phyloP scores from a whole-genome alignment of 2,329 filamentous ascomycete species.

The Purpureocillium lavendulum region DNA sequence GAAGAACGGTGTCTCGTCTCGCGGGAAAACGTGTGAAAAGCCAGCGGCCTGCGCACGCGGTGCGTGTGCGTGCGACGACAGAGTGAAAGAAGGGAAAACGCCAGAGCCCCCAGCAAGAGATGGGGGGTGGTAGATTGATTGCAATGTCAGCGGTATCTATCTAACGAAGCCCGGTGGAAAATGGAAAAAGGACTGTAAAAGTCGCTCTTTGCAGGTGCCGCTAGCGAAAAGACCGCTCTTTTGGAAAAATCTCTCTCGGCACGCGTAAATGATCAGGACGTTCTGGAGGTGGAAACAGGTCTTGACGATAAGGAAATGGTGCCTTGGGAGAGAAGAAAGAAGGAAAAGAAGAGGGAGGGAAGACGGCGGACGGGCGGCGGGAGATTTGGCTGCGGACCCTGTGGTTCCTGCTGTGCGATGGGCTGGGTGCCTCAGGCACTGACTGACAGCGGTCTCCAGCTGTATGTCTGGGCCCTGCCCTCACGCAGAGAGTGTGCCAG shows the following conservation, averaged over 20 bases:
- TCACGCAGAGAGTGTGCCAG: too few relatives aligned
- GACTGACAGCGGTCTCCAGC: too few relatives aligned
- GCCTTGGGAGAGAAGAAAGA: conserved; percentile 44
- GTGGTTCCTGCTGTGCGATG: neutral
- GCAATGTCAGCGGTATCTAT: conserved; percentile 85
- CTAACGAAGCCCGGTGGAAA: conserved; percentile 80
- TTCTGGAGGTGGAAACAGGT: conserved; percentile 58
- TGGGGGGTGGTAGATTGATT: conserved; percentile 1
- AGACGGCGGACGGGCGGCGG: conserved; percentile 10
- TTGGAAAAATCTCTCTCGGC: conserved; percentile 63
- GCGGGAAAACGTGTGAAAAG: too few relatives aligned
- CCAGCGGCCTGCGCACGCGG: too few relatives aligned
- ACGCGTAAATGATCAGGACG: conserved; percentile 86
- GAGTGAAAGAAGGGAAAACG: too few relatives aligned
- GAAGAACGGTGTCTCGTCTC: too few relatives aligned
- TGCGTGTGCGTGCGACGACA: too few relatives aligned
- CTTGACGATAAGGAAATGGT: conserved; percentile 95
- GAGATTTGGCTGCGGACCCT: conserved; percentile 1
- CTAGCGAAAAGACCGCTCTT: conserved; percentile 91
- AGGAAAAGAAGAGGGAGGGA: conserved; percentile 18
- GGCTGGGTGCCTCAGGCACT: conserved; percentile 19
- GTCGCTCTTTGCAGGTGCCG: conserved; percentile 62
- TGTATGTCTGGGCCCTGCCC: too few relatives aligned
- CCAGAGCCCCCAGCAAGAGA: neutral
- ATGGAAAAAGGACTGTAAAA: conserved; percentile 27